These are phyloP conservation scores for Apiotrichum brassicae DNA, from an alignment of 1,284 basidiomycete species.

Conservation along the genomic window DNA sequence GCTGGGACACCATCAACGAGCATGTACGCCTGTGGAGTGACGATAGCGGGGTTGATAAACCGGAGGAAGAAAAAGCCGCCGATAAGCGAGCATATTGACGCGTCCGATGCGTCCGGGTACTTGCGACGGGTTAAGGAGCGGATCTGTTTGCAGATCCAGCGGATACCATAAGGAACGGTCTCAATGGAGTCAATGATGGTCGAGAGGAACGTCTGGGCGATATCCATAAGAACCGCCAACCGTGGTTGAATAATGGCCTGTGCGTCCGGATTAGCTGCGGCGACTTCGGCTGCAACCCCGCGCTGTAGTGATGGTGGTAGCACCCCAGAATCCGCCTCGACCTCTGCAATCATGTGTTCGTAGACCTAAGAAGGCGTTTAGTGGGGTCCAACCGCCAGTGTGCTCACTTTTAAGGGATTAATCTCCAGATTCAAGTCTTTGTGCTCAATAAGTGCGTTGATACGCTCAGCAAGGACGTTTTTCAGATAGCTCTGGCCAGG, in stretches of 20 bases:
- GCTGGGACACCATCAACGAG: slow-evolving; percentile 94
- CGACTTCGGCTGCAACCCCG: slow-evolving; percentile 88
- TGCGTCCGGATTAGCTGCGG: slow-evolving; percentile 85
- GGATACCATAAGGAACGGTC: slow-evolving; percentile 94
- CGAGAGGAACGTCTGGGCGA: slow-evolving; percentile 90
- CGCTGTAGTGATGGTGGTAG: slow-evolving; percentile 83
- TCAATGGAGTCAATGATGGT: slow-evolving; percentile 99
- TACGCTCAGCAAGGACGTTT: slow-evolving; percentile 89
- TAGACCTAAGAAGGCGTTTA: slow-evolving; percentile 60
- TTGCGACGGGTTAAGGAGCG: slow-evolving; percentile 92
- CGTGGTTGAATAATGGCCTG: slow-evolving; percentile 95
- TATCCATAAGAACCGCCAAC: slow-evolving; percentile 97
- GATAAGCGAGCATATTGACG: slow-evolving; percentile 95
- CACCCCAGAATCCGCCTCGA: slow-evolving; percentile 90
- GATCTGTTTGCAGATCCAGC: slow-evolving; percentile 99
- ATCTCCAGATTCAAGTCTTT: slow-evolving; percentile 98
- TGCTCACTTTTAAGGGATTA: slow-evolving; percentile 87
- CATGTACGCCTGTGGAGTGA: slow-evolving; percentile 99
- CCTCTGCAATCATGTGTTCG: slow-evolving; percentile 97
- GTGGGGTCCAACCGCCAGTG: no score
- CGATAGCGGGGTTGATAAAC: slow-evolving; percentile 99
- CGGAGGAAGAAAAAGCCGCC: slow-evolving; percentile 99
- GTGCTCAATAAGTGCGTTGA: slow-evolving; percentile 97
- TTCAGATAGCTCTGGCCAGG: slow-evolving; percentile 98
- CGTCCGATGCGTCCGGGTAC: slow-evolving; percentile 95